A percentile compares a stretch with the other conserved stretches of the same genome.
phyloP scores from a whole-genome alignment of 208 protist genomes.

The Trypanosoma melophagium region DNA sequence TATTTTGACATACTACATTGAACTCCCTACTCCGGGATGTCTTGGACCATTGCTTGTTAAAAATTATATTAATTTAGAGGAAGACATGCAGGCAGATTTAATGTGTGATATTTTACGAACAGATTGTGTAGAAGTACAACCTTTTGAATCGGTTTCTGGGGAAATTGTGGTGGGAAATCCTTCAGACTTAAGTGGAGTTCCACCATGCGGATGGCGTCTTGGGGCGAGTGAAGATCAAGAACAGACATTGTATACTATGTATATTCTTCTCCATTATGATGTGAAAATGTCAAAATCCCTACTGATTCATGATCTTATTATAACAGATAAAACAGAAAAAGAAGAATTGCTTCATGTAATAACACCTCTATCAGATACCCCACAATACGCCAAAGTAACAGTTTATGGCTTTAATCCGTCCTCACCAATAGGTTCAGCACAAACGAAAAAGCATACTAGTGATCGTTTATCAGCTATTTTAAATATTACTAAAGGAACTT shows the following conservation, averaged over 20 bases:
- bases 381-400: slow-evolving; percentile 56
- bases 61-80: slow-evolving; percentile 59
- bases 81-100: slow-evolving; percentile 65
- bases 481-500: slow-evolving; percentile 52
- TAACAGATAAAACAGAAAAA: slow-evolving; percentile 28
- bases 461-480: slow-evolving; percentile 46
- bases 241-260: slow-evolving; percentile 68
- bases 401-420: slow-evolving; percentile 34
- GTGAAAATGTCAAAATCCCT: slow-evolving; percentile 19
- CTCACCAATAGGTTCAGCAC: slow-evolving; percentile 1
- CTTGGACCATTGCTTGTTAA: slow-evolving; percentile 56
- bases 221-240: slow-evolving; percentile 65
- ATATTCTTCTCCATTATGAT: slow-evolving; percentile 43
- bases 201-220: slow-evolving; percentile 64
- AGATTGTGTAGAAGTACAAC: slow-evolving; percentile 67
- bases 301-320: slow-evolving; percentile 58
- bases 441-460: slow-evolving; percentile 12
- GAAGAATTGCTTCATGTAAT: slow-evolving; percentile 76
- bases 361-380: slow-evolving; percentile 34
- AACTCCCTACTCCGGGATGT: slow-evolving; percentile 49
- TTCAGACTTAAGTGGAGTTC: slow-evolving; percentile 44
- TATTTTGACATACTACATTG: slow-evolving; percentile 57
- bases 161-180: slow-evolving; percentile 43
- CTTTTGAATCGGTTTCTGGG: slow-evolving; percentile 47
- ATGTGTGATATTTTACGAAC: slow-evolving; percentile 76